Evolutionary conservation across 2,329 filamentous ascomycete species (phyloP).

Genomic region (Fonsecaea erecta): DNA sequence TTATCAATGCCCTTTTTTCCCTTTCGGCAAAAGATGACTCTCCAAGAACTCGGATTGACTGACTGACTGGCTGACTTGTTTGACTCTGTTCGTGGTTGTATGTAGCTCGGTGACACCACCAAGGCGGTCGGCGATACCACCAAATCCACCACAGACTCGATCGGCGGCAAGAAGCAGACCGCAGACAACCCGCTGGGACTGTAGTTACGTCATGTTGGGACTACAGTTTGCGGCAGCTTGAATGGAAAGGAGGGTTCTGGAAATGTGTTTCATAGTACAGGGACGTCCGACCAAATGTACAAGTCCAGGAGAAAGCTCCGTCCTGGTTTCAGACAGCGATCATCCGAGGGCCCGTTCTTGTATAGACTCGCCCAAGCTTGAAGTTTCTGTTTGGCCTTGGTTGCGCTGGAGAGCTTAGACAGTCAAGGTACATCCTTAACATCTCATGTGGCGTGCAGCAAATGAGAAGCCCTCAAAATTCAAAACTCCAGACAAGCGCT

Average conservation of each 20-base stretch:
- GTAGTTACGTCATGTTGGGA: not conserved
- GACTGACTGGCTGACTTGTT: too few species aligned
- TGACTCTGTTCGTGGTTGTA: not conserved
- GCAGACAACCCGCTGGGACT: slow-evolving; percentile 38
- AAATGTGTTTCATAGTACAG: too few species aligned
- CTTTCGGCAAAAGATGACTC: too few species aligned
- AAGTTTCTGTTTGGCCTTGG: not conserved
- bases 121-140: slow-evolving; percentile 29
- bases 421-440: not conserved
- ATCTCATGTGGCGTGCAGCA: not conserved
- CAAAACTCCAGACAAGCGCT: not conserved
- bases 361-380: not conserved
- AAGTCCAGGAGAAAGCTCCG: not conserved
- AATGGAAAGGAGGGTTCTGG: not conserved
- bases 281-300: too few species aligned
- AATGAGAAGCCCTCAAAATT: not conserved
- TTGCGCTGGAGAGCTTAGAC: not conserved
- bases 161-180: slow-evolving; percentile 38
- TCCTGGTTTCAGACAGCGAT: not conserved
- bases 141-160: slow-evolving; percentile 26
- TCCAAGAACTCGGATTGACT: not conserved
- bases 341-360: not conserved
- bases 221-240: not conserved
- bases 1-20: too few species aligned
- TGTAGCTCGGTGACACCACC: slow-evolving; percentile 31